These are phyloP conservation scores for Rhizopus arrhizus DNA, from an alignment of 371 early-diverging fungal genomes.

Conservation along the genomic window DNA sequence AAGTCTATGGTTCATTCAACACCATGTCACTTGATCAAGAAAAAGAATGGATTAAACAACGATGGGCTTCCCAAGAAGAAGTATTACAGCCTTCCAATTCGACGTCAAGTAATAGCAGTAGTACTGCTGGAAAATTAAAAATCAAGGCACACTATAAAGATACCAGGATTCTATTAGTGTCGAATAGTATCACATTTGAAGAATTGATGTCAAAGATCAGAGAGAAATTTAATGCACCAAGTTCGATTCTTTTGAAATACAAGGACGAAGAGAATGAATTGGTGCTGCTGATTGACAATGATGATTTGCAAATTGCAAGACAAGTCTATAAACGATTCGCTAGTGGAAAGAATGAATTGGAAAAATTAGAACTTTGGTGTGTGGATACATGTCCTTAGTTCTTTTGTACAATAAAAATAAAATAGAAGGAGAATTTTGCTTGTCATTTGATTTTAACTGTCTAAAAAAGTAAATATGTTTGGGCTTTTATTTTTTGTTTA, in stretches of 20 bases:
- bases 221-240: conserved; percentile 64
- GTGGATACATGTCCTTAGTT: conserved; percentile 3
- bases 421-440: too few species aligned
- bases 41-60: too few species aligned
- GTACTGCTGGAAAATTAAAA: conserved; percentile 54
- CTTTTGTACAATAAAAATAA: neutral
- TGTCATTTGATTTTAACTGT: too few species aligned
- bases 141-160: conserved; percentile 81
- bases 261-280: conserved; percentile 87
- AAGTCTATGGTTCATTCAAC: conserved; percentile 37
- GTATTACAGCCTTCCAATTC: conserved; percentile 14
- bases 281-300: conserved; percentile 89
- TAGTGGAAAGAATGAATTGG: conserved; percentile 41
- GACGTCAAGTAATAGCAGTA: too few species aligned
- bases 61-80: conserved; percentile 1
- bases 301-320: conserved; percentile 86
- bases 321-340: conserved; percentile 50
- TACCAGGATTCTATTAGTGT: conserved; percentile 73
- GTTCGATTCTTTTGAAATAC: conserved; percentile 72
- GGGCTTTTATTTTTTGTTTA: too few species aligned
- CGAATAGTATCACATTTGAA: conserved; percentile 58
- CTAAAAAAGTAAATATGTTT: too few species aligned
- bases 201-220: conserved; percentile 63
- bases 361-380: conserved; percentile 73
- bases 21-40: conserved; percentile 19